Evolutionary conservation across 2,329 filamentous ascomycete genomes (phyloP).

Genomic region (Fusarium humuli): DNA sequence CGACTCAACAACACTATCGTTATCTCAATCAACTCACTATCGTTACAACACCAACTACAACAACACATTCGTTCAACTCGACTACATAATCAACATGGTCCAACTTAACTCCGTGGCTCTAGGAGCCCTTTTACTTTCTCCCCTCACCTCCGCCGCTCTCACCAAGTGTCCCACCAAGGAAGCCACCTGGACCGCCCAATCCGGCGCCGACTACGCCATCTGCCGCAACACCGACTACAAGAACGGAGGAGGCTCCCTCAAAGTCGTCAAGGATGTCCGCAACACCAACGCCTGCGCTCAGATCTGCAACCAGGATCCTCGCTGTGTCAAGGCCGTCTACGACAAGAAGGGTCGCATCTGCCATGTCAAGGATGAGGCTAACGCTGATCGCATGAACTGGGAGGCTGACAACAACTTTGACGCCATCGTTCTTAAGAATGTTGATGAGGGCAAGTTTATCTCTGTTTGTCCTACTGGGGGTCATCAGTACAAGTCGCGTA

Average conservation of each 20-base stretch:
- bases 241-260: constrained; percentile 22
- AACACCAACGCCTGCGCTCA: constrained; percentile 27
- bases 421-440: constrained; percentile 16
- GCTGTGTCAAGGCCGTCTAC: constrained; percentile 36
- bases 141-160: constrained; percentile 24
- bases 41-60: background rate
- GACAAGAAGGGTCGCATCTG: constrained; percentile 29
- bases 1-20: background rate
- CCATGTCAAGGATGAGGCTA: constrained; percentile 32
- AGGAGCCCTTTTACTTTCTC: constrained; percentile 26
- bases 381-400: constrained; percentile 25
- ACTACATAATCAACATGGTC: constrained; percentile 12
- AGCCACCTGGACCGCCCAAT: constrained; percentile 14
- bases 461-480: constrained; percentile 16
- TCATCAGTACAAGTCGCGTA: constrained; percentile 19
- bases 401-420: constrained; percentile 22
- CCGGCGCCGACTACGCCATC: constrained; percentile 17
- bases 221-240: constrained; percentile 33
- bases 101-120: constrained; percentile 26
- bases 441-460: constrained; percentile 27
- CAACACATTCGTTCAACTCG: background rate
- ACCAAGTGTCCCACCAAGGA: constrained; percentile 31
- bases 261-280: constrained; percentile 11
- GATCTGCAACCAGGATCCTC: constrained; percentile 35
- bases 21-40: background rate